These are phyloP conservation scores for Ustanciosporium gigantosporum DNA, from an alignment of 1,284 basidiomycete genomes.

Conservation along the genomic window DNA sequence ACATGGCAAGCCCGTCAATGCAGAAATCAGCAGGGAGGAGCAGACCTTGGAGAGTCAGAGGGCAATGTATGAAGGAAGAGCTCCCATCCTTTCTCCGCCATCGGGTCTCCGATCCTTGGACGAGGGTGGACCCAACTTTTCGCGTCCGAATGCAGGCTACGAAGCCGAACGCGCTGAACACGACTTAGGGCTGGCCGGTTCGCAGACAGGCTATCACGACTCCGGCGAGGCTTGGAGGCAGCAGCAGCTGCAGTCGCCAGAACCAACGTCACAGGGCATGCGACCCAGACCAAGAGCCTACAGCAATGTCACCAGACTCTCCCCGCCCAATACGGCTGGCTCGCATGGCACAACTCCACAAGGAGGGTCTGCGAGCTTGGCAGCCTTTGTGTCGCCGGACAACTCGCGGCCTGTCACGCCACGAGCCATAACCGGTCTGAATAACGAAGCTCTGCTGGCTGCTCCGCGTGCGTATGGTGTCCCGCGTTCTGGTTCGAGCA, in stretches of 20 bases:
- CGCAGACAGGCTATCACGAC: constrained; percentile 1
- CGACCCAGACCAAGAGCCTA: neutral
- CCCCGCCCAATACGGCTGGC: neutral
- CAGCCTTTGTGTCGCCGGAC: constrained; percentile 11
- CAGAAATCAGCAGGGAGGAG: constrained; percentile 16
- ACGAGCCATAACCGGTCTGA: neutral
- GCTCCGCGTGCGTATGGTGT: no score
- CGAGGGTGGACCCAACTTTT: neutral
- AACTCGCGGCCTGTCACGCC: neutral
- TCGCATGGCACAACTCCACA: neutral
- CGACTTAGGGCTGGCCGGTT: neutral
- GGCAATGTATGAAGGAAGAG: constrained; percentile 37
- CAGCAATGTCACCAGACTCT: neutral
- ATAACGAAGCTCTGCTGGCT: no score
- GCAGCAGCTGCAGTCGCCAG: no score
- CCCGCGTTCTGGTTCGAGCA: neutral
- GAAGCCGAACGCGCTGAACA: no score
- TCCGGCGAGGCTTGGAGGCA: no score
- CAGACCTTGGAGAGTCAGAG: constrained; percentile 29
- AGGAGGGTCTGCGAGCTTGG: constrained; percentile 2
- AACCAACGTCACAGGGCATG: neutral
- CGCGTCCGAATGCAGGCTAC: neutral
- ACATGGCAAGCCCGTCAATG: constrained; percentile 10
- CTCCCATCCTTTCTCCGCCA: neutral
- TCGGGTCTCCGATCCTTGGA: neutral